These are phyloP conservation scores for Pichia sp. DNA, from an alignment of 1,139 yeast species.

Conservation along the genomic window DNA sequence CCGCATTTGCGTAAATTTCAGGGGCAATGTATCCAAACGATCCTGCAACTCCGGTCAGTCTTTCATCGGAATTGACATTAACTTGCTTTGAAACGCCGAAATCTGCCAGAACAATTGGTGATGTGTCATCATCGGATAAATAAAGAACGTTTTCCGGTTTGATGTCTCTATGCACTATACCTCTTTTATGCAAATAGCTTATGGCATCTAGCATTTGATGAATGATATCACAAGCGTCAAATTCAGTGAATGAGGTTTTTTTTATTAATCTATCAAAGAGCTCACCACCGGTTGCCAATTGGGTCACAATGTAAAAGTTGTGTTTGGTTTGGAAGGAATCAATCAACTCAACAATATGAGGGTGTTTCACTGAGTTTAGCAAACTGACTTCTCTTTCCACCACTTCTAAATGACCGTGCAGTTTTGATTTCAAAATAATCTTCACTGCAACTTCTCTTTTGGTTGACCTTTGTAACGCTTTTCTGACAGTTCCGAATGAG, in stretches of 20 bases:
- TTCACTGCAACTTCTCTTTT: constrained; percentile 49
- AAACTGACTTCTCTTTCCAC: constrained; percentile 41
- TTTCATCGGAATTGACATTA: constrained; percentile 39
- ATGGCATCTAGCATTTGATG: constrained; percentile 70
- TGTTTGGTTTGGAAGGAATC: constrained; percentile 89
- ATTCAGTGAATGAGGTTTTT: constrained; percentile 65
- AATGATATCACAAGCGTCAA: constrained; percentile 67
- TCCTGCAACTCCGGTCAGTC: constrained; percentile 54
- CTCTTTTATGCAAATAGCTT: constrained; percentile 68
- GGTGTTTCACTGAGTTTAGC: constrained; percentile 47
- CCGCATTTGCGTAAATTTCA: constrained; percentile 44
- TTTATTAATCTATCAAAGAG: constrained; percentile 82
- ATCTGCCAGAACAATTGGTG: constrained; percentile 52
- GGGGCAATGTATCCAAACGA: constrained; percentile 57
- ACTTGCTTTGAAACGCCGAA: constrained; percentile 51
- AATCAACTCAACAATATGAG: constrained; percentile 68
- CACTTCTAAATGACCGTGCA: constrained; percentile 43
- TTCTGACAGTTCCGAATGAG: constrained; percentile 48
- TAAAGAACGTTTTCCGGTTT: constrained; percentile 70
- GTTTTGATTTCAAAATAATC: constrained; percentile 45
- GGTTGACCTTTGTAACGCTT: constrained; percentile 37
- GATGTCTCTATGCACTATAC: constrained; percentile 86
- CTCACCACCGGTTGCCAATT: constrained; percentile 77
- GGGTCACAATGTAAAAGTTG: constrained; percentile 83
- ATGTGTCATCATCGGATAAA: constrained; percentile 33